Base-by-base conservation (phyloP, 2,329 filamentous ascomycete species). In the Penicillium sp. region DNA sequence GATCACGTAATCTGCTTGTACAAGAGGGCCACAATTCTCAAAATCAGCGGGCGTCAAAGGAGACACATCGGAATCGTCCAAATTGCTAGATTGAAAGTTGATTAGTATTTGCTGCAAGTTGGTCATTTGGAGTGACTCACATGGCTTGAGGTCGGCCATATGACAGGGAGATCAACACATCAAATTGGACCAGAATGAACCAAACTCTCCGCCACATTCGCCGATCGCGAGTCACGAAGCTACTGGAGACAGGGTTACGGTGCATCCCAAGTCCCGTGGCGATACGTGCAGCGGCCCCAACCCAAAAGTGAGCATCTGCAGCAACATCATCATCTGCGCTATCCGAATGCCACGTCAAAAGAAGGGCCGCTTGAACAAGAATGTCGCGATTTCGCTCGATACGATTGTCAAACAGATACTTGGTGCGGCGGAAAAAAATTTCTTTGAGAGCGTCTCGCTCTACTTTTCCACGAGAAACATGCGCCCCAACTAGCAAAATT, bases 261-360 rank as follows among this genome's bases (percentile, higher is more conserved):
- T 78, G 81, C 79, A 84, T 82, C n/a, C 81, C 81, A 51, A 83
- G 69, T 0, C 81, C 81, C 0, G 79, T 77, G 2, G 81, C 81
- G 34, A 79, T 81, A 5, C 81, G 75, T 18, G 75, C 75, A 5
- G 81, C 82, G 4, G 81, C 73, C 2, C 82, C 82, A 7, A 83
- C 73, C 81, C 81, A 84, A 57, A 77, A 72, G 59, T 76, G 82
- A 16, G 79, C 77, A 60, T 84, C 83, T 38, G 80, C 78, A 5
- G 80, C 72, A 7, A 83, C 78, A 64, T 83, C 81, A 59, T 84
- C 82, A 24, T 81, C 79, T 14, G 79, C 77, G 9, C 68, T 69
- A 47, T 84, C 80, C 1, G 80, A 79, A 59, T 82, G 79, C 82
- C 82, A 84, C 2, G 81, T 83, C 50, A 84, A 62, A 1, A 84